Conservation (phyloP, 306 rosid species). For the Crotalaria pallida region DNA sequence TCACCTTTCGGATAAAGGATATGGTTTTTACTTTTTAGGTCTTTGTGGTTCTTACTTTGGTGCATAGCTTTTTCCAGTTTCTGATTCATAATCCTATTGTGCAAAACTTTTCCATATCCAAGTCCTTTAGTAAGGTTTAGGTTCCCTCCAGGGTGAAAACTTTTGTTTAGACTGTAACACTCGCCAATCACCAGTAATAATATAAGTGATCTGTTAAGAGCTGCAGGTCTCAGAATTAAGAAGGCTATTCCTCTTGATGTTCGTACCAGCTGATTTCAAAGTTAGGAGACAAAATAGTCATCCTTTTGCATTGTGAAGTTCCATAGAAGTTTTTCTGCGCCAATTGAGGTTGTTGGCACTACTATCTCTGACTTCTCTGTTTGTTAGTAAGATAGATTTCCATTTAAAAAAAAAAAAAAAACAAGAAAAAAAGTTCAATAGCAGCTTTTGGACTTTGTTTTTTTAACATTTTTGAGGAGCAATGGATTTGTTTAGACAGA, state of each 20-base stretch:
- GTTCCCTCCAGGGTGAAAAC: neutral
- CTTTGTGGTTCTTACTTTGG: neutral
- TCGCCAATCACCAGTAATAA: neutral
- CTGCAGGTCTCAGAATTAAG: neutral
- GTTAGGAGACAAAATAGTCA: neutral
- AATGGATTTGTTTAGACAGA: neutral
- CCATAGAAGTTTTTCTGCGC: no score
- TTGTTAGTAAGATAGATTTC: no score
- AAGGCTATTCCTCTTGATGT: neutral
- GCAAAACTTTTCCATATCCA: neutral
- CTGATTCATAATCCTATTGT: neutral
- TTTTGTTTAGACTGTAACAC: neutral
- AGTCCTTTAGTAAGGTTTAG: neutral
- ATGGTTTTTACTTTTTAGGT: neutral
- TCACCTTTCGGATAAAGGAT: neutral
- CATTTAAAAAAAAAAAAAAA: no score
- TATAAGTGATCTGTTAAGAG: neutral
- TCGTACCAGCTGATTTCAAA: neutral
- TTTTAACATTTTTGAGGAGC: neutral
- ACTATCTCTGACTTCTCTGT: no score
- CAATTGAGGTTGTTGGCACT: no score
- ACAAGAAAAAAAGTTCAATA: neutral
- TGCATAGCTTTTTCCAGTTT: neutral
- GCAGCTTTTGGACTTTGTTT: neutral
- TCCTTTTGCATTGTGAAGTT: neutral